Evolutionary conservation across 768 basidiomycete species (phyloP).

Genomic region (Trametes sanguinea): DNA sequence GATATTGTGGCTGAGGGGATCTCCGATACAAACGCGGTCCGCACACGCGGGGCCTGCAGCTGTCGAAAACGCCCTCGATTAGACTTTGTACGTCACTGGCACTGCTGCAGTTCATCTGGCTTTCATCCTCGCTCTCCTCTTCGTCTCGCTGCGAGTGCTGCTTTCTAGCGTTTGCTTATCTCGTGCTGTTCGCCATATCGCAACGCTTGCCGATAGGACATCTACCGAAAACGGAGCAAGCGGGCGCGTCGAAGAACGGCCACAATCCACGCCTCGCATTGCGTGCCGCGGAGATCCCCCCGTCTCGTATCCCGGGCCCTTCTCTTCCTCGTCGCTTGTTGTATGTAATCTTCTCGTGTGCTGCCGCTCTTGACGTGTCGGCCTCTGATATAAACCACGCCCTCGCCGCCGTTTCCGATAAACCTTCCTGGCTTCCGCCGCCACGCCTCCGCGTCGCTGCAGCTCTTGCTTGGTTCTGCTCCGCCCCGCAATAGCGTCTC

Average conservation of each 20-base stretch:
- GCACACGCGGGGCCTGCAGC: too few relatives aligned
- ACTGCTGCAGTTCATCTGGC: too few relatives aligned
- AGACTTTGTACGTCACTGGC: too few relatives aligned
- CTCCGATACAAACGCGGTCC: too few relatives aligned
- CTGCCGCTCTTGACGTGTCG: background rate
- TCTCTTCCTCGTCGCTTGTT: constrained; percentile 5
- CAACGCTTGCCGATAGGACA: background rate
- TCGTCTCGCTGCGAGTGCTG: background rate
- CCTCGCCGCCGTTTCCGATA: background rate
- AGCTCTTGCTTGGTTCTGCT: background rate
- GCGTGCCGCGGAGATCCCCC: constrained; percentile 14
- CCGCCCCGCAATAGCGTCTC: background rate
- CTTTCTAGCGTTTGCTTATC: background rate
- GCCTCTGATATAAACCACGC: constrained; percentile 8
- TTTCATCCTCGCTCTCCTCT: too few relatives aligned
- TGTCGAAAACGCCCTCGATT: too few relatives aligned
- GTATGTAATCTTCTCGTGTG: constrained; percentile 22
- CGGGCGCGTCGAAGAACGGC: background rate
- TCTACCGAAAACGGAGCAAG: background rate
- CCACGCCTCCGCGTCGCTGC: constrained; percentile 1
- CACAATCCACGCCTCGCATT: background rate
- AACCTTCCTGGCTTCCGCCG: constrained; percentile 5
- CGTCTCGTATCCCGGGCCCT: constrained; percentile 12
- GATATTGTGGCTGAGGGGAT: too few relatives aligned
- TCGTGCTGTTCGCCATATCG: background rate